Evolutionary conservation across 495 filamentous ascomycete genomes (phyloP), one percentile per base, ranked within the genome.

Genomic region (Xylaria castorea): DNA sequence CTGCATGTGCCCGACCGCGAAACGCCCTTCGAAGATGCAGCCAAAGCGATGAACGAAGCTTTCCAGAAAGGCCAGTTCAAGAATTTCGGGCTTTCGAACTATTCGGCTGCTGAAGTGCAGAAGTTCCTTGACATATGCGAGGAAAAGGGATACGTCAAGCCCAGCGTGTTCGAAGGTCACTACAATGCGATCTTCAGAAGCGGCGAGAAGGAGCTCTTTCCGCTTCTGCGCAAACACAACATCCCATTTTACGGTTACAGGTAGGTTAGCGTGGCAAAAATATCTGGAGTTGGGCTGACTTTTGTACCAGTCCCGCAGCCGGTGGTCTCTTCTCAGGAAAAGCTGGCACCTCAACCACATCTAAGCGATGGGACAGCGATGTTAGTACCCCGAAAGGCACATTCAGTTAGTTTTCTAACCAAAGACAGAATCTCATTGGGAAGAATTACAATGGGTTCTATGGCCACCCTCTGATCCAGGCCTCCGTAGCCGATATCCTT

Each of bases 101-200:
- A 81, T 71, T 76, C 77, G 2, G 78, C 81, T 12, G 75, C 75
- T 4, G 84, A 88, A 71, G 83, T 88, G 5, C 78, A 82, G 69
- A 76, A 84, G 60, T 76, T 86, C 9, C 70, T 85, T 53, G 66
- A 77, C 42, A 81, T 86, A 60, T 85, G 82, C 73, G 80, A 84
- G 32, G 75, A 75, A 30, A 78, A 84, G 8, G 79, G 78, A 8
- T 86, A 78, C 71, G 72, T 85, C 46, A 81, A 82, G 64, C 86
- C 86, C 0, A 81, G 74, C 8, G 80, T 86, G 25, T 89, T 86
- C 67, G 85, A 89, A 73, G 84, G 86, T 0, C 78, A 85, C 18
- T 88, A 89, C 71, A 84, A 84, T 55, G 73, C 80, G 8, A 68
- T 87, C 46, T 76, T 75, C 5, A 79, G 87, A 32, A 69, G 74